Percentiles rank a stretch among this genome's conserved stretches.
phyloP scores from a whole-genome alignment of 306 rosid species.

The Rosa chinensis region DNA sequence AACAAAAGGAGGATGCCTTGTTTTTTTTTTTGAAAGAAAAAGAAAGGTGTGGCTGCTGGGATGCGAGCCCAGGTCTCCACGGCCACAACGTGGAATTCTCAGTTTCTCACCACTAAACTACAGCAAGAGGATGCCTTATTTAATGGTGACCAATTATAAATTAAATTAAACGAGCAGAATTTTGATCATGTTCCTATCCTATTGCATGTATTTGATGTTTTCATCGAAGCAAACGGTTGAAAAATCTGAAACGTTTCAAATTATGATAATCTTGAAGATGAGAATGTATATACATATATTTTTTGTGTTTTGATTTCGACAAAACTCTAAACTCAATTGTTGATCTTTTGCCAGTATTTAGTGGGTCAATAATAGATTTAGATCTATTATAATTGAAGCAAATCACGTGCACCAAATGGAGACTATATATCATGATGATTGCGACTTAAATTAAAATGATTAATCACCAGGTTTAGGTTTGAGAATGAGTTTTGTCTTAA shows the following conservation, averaged over 20 bases:
- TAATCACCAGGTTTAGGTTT: slow-evolving; percentile 1
- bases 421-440: not conserved
- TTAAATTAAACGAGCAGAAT: not conserved
- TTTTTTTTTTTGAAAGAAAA: too few relatives aligned
- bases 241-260: not conserved
- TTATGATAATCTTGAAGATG: not conserved
- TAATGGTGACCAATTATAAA: not conserved
- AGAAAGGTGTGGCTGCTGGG: too few relatives aligned
- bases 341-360: not conserved
- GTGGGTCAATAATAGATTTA: not conserved
- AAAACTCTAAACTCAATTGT: not conserved
- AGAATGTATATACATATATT: not conserved
- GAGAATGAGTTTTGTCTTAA: not conserved
- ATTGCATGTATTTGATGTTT: too few relatives aligned
- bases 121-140: not conserved
- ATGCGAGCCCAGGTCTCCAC: too few relatives aligned
- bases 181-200: not conserved
- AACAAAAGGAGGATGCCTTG: not conserved
- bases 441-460: not conserved
- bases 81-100: too few relatives aligned
- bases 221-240: too few relatives aligned
- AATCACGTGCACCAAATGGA: not conserved
- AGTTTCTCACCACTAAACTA: too few relatives aligned
- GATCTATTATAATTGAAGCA: not conserved
- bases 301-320: not conserved